Evolutionary conservation across 306 rosid genomes (phyloP).

Genomic region (Begonia loranthoides): DNA sequence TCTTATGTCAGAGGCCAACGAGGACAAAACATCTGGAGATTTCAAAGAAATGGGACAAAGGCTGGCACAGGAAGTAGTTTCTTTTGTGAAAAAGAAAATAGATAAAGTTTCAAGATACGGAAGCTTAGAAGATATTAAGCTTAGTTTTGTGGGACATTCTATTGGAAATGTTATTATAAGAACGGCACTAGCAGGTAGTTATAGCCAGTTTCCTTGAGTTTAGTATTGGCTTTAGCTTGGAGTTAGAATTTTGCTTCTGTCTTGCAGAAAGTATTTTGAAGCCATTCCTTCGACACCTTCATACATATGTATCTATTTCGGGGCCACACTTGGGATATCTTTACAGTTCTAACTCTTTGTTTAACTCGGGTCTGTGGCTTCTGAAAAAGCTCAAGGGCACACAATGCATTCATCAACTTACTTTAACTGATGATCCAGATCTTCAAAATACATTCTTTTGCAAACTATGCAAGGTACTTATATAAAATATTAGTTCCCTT

Average conservation of each 20-base stretch:
- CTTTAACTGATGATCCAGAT: slow-evolving; percentile 86
- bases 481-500: neutral
- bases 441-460: slow-evolving; percentile 75
- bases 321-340: slow-evolving; percentile 98
- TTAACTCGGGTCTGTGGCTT: slow-evolving; percentile 92
- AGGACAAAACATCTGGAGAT: slow-evolving; percentile 85
- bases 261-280: slow-evolving; percentile 77
- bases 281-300: slow-evolving; percentile 55
- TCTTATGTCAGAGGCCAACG: slow-evolving; percentile 88
- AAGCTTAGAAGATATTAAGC: slow-evolving; percentile 46
- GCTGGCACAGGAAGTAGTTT: slow-evolving; percentile 70
- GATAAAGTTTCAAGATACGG: slow-evolving; percentile 59
- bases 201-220: slow-evolving; percentile 8
- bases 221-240: slow-evolving; percentile 13
- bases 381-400: slow-evolving; percentile 79
- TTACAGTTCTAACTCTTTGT: slow-evolving; percentile 84
- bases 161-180: slow-evolving; percentile 88
- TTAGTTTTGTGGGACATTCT: slow-evolving; percentile 97
- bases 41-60: slow-evolving; percentile 93
- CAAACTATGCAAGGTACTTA: slow-evolving; percentile 67
- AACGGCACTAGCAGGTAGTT: slow-evolving; percentile 76
- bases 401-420: slow-evolving; percentile 87
- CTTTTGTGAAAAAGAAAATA: slow-evolving; percentile 66
- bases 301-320: slow-evolving; percentile 79
- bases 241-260: slow-evolving; percentile 16